Evolutionary conservation across 345 rosid genomes (phyloP).

Genomic region (Trapa incisa): DNA sequence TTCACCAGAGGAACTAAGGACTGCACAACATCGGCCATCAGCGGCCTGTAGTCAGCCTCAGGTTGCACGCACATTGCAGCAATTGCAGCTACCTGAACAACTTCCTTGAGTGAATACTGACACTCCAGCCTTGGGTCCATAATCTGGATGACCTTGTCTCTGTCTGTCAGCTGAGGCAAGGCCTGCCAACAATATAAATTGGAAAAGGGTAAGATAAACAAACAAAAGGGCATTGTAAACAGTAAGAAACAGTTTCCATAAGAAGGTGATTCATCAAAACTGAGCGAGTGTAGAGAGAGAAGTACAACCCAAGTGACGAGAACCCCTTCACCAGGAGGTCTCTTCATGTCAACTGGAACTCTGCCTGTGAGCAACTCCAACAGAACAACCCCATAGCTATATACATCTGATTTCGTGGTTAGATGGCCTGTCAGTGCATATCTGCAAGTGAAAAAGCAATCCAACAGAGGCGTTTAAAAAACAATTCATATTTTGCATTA

Average conservation of each 20-base stretch:
- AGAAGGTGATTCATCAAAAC: no score
- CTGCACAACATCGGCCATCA: conserved; percentile 93
- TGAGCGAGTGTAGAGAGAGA: background rate
- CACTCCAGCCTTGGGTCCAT: conserved; percentile 81
- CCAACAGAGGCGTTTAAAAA: background rate
- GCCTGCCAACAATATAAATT: conserved; percentile 24
- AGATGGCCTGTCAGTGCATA: conserved; percentile 90
- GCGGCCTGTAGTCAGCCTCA: conserved; percentile 79
- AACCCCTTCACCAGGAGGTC: conserved; percentile 75
- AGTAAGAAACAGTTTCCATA: background rate
- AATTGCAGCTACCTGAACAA: conserved; percentile 83
- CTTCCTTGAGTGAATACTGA: conserved; percentile 74
- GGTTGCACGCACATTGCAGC: conserved; percentile 96
- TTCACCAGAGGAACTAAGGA: conserved; percentile 71
- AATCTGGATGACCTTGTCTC: conserved; percentile 70
- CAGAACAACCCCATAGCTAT: conserved; percentile 82
- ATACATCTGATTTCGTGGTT: conserved; percentile 92
- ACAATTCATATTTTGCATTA: no score
- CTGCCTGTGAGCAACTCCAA: conserved; percentile 83
- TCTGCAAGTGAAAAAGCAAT: conserved; percentile 21
- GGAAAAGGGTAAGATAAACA: background rate
- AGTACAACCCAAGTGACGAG: conserved; percentile 69
- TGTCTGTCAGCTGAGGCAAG: conserved; percentile 57
- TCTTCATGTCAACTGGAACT: conserved; percentile 75
- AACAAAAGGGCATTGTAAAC: background rate